Evolutionary conservation across 139 green algal genomes (phyloP).

Genomic region (Trebouxia sp.): DNA sequence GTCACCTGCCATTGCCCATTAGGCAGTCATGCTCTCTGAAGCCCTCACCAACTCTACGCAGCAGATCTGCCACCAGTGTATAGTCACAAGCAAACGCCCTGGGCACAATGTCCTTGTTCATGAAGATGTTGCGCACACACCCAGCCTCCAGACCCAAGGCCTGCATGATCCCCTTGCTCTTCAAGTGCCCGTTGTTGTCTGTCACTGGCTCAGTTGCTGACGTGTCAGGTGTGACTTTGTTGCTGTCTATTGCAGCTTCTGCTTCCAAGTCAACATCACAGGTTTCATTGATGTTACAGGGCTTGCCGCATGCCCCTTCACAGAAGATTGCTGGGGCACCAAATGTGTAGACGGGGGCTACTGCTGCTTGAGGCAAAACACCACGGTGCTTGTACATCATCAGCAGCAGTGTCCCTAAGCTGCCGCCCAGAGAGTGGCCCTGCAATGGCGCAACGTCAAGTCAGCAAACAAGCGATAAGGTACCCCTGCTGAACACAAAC

Average conservation of each 20-base stretch:
- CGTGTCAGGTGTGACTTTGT: background rate
- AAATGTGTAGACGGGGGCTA: constrained; percentile 87
- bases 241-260: background rate
- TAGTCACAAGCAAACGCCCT: constrained; percentile 98
- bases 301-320: constrained; percentile 44
- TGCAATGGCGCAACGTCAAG: constrained; percentile 17
- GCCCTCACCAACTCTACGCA: constrained; percentile 53
- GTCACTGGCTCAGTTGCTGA: constrained; percentile 31
- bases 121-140: constrained; percentile 79
- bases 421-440: constrained; percentile 94
- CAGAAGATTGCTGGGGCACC: constrained; percentile 88
- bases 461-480: no score
- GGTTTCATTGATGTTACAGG: background rate
- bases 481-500: no score
- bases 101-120: constrained; percentile 90
- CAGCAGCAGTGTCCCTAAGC: constrained; percentile 80
- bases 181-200: background rate
- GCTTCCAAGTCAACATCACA: background rate
- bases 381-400: constrained; percentile 86
- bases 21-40: constrained; percentile 86
- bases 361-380: constrained; percentile 57
- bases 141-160: constrained; percentile 50
- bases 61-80: constrained; percentile 76
- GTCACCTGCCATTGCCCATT: constrained; percentile 26
- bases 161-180: constrained; percentile 47